phyloP scores from a whole-genome alignment of 352 stramenopile genomes.

The Globisporangium spiculum region DNA sequence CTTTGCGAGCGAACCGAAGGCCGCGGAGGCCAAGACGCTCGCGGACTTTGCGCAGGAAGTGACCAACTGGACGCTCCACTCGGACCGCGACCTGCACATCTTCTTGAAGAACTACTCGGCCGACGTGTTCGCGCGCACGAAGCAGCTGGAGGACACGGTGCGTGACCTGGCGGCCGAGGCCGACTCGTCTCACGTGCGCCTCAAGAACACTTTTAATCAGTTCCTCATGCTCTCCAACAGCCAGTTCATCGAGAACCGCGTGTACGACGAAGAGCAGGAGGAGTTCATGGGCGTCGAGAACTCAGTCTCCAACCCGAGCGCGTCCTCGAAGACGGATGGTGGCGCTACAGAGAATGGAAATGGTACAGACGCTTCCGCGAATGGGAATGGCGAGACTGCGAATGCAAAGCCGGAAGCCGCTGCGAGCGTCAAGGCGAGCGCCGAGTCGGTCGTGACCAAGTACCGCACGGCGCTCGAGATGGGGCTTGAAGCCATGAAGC shows the following conservation, averaged over 20 bases:
- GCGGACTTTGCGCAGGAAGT: slow-evolving; percentile 41
- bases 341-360: slow-evolving; percentile 1
- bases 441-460: slow-evolving; percentile 66
- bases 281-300: slow-evolving; percentile 50
- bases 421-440: slow-evolving; percentile 19
- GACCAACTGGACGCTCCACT: slow-evolving; percentile 69
- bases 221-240: slow-evolving; percentile 87
- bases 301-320: slow-evolving; percentile 1
- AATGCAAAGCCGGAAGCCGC: slow-evolving; percentile 24
- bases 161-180: slow-evolving; percentile 64
- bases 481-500: slow-evolving; percentile 80
- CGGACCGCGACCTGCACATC: slow-evolving; percentile 64
- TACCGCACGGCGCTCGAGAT: slow-evolving; percentile 76
- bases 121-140: slow-evolving; percentile 66
- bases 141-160: slow-evolving; percentile 68
- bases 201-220: slow-evolving; percentile 85
- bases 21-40: slow-evolving; percentile 37
- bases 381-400: not conserved
- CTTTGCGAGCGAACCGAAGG: not conserved
- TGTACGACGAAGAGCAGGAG: slow-evolving; percentile 87
- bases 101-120: slow-evolving; percentile 72
- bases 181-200: slow-evolving; percentile 65
- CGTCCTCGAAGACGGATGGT: slow-evolving; percentile 7
- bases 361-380: not conserved
- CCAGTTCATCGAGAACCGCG: slow-evolving; percentile 89